These are phyloP conservation scores for Septoria petroselini DNA, from an alignment of 2,329 filamentous ascomycete species.

Conservation along the genomic window DNA sequence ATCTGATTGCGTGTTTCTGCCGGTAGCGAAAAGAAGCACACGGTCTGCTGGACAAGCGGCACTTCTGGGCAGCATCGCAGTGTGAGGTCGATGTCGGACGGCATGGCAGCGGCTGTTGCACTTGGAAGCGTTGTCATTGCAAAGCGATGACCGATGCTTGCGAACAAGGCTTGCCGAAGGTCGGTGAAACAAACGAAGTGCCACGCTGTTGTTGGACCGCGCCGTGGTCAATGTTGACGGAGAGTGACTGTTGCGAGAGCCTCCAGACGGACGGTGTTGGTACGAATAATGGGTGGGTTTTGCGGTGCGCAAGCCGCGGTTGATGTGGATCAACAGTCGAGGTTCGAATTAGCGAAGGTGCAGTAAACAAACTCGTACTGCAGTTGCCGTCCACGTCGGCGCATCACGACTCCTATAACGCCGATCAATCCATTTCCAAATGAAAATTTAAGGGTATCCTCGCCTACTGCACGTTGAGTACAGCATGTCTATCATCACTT, in stretches of 20 bases:
- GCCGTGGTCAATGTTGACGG: too few relatives aligned
- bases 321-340: background rate
- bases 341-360: background rate
- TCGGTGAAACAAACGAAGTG: too few relatives aligned
- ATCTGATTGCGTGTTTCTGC: slow-evolving; percentile 26
- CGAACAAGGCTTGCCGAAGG: too few relatives aligned
- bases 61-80: too few relatives aligned
- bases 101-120: too few relatives aligned
- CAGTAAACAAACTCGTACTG: background rate
- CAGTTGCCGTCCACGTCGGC: background rate
- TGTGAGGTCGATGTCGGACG: background rate
- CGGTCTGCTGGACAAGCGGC: slow-evolving; percentile 7
- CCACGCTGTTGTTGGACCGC: too few relatives aligned
- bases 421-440: too few relatives aligned
- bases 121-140: too few relatives aligned
- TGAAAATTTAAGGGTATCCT: too few relatives aligned
- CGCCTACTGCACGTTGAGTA: background rate
- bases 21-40: slow-evolving; percentile 13
- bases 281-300: background rate
- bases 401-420: too few relatives aligned
- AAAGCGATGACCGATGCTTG: too few relatives aligned
- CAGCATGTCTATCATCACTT: slow-evolving; percentile 6
- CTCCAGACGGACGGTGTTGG: background rate
- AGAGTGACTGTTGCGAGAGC: too few relatives aligned
- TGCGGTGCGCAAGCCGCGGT: background rate